Base-by-base conservation (phyloP, 371 early-diverging fungal genomes). In the Actinomucor elegans region DNA sequence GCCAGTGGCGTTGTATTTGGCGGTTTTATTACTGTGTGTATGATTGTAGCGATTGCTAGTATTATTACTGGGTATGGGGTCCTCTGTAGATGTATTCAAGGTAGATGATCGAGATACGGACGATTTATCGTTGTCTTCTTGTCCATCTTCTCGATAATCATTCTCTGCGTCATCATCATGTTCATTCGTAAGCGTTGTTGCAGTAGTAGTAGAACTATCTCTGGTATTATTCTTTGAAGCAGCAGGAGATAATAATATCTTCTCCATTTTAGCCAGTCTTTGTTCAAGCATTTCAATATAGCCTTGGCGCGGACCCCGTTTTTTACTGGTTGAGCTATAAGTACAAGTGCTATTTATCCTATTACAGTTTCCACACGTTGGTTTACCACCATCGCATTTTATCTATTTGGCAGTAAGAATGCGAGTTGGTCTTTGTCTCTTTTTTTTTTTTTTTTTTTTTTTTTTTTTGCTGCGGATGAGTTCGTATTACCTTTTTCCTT, bases 271-370 rank as follows among this genome's bases (percentile, higher is more conserved):
- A 56, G 84, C 86, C 26, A 91, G 64, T 34, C 89, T 68, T 60
- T 79, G 79, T 47, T 91, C 91, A 4, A 91, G 70, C 44, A 83
- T 77, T 52, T 89, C 90, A 29, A 88, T 88, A 48, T 88, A 87
- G 18, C 92, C 92, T 62, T 90, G 89, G 9, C 90, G 83, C 28
- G 90, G 92, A 5, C 77, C 90, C 8, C 92, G 77, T 58, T 91
- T 90, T 56, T 87, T 87, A 46, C 77, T 85, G 51, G 73, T 84
- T 4, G 89, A 81, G 11, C 83, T 76, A 58, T 89, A 93, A 1
- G 85, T 73, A 71, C 96, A 96, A 41, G 66, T 58, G 2, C 65
- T 61, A 8, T 76, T 73, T 18, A 82, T 64, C 45, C 85, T 81
- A 9, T 71, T 48, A 69, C 96, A 96, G 57, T 91, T 90, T 11